Evolutionary conservation across 2,329 filamentous ascomycete species (phyloP).

Genomic region (Ceratocystis variospora): DNA sequence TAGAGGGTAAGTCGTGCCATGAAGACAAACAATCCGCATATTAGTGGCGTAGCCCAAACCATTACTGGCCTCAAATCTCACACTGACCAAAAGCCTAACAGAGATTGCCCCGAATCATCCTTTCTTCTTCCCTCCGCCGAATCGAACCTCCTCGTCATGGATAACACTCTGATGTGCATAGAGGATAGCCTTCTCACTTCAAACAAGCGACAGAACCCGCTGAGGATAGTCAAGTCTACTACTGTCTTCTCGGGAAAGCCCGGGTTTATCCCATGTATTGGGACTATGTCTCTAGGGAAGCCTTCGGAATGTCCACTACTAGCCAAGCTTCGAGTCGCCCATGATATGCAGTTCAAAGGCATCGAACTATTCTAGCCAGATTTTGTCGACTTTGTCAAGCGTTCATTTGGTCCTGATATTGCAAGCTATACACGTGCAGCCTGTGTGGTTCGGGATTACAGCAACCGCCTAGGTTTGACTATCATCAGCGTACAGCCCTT

Average conservation of each 20-base stretch:
- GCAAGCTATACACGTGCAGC: slow-evolving; percentile 9
- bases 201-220: not conserved
- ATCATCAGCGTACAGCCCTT: slow-evolving; percentile 22
- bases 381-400: slow-evolving; percentile 16
- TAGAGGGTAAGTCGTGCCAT: not conserved
- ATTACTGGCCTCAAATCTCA: not conserved
- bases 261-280: slow-evolving; percentile 20
- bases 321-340: slow-evolving; percentile 20
- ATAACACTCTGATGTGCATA: slow-evolving; percentile 1
- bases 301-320: slow-evolving; percentile 19
- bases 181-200: not conserved
- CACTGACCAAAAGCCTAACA: not conserved
- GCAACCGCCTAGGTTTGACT: slow-evolving; percentile 16
- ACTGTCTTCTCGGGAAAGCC: not conserved
- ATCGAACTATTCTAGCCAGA: slow-evolving; percentile 23
- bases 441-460: slow-evolving; percentile 7
- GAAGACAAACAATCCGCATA: not conserved
- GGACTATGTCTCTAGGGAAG: slow-evolving; percentile 22
- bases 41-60: not conserved
- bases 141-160: not conserved
- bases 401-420: not conserved
- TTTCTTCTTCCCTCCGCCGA: not conserved
- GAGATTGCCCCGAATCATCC: not conserved
- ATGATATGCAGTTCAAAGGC: slow-evolving; percentile 19
- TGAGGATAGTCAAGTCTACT: not conserved